A percentile compares a stretch with the other conserved stretches of the same genome.
phyloP scores from a whole-genome alignment of 768 basidiomycete genomes.

The Daedaleopsis nitida region DNA sequence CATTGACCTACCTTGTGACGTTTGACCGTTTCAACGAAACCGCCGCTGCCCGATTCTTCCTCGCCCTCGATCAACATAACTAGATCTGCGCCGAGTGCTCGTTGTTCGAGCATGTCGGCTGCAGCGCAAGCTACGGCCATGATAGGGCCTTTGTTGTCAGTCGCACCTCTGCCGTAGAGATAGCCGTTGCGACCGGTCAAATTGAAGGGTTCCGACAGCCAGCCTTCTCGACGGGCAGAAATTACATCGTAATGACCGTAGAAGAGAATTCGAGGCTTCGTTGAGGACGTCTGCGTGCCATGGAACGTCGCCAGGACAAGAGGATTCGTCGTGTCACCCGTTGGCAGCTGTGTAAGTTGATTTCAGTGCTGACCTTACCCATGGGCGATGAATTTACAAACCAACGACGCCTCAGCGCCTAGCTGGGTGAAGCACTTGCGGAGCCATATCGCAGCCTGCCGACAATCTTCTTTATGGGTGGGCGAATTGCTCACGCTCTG shows the following conservation, averaged over 20 bases:
- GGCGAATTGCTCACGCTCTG: slow-evolving; percentile 79
- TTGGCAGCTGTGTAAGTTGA: slow-evolving; percentile 58
- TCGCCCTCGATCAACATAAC: slow-evolving; percentile 95
- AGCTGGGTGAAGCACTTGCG: slow-evolving; percentile 86
- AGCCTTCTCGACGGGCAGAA: slow-evolving; percentile 68
- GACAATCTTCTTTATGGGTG: slow-evolving; percentile 78
- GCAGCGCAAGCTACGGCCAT: slow-evolving; percentile 90
- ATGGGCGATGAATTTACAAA: slow-evolving; percentile 34
- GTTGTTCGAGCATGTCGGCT: slow-evolving; percentile 69
- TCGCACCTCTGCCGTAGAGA: slow-evolving; percentile 87
- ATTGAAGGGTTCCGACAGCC: slow-evolving; percentile 84
- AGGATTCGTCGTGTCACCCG: slow-evolving; percentile 77
- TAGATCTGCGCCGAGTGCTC: slow-evolving; percentile 82
- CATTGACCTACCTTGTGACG: slow-evolving; percentile 63
- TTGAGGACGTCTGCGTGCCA: slow-evolving; percentile 56
- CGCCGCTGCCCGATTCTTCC: slow-evolving; percentile 91
- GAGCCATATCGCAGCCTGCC: slow-evolving; percentile 92
- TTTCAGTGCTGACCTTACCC: neutral
- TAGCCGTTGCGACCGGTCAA: slow-evolving; percentile 86
- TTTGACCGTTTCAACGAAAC: slow-evolving; percentile 77
- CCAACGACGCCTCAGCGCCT: slow-evolving; percentile 80
- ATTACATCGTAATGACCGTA: slow-evolving; percentile 99
- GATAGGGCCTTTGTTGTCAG: slow-evolving; percentile 96
- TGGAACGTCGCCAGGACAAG: slow-evolving; percentile 88
- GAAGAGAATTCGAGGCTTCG: slow-evolving; percentile 78